phyloP scores from a whole-genome alignment of 176 grass and related monocot species.

The Alopecurus myosuroides region DNA sequence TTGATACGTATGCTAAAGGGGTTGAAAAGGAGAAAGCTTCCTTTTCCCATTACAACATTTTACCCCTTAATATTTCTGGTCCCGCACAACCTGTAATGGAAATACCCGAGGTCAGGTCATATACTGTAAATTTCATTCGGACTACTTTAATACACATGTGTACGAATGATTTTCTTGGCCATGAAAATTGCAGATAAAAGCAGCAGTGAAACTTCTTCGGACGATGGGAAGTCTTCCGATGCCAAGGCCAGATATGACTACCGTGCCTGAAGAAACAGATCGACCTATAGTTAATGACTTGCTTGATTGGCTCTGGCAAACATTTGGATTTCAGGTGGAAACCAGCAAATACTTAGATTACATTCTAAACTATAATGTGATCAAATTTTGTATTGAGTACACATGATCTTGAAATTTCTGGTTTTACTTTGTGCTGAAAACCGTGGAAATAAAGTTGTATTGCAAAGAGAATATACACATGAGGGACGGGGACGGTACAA shows the following conservation, averaged over 20 bases:
- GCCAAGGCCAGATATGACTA: slow-evolving; percentile 27
- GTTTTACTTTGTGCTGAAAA: background rate
- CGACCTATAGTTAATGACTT: slow-evolving; percentile 43
- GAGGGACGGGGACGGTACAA: background rate
- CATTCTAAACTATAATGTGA: background rate
- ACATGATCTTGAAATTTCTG: background rate
- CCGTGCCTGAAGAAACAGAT: background rate
- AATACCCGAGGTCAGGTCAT: slow-evolving; percentile 83
- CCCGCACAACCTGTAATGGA: slow-evolving; percentile 65
- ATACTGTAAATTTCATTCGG: slow-evolving; percentile 6
- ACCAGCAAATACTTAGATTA: background rate
- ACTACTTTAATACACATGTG: background rate
- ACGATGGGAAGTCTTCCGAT: slow-evolving; percentile 30
- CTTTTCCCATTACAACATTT: slow-evolving; percentile 87
- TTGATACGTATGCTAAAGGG: slow-evolving; percentile 39
- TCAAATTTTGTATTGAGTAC: background rate
- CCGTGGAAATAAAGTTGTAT: background rate
- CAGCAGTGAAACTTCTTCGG: slow-evolving; percentile 56
- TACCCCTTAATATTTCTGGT: slow-evolving; percentile 76
- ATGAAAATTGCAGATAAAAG: slow-evolving; percentile 61
- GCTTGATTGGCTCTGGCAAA: slow-evolving; percentile 82
- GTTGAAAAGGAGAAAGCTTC: slow-evolving; percentile 70
- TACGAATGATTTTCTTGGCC: background rate
- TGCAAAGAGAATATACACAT: background rate
- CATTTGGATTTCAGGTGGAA: slow-evolving; percentile 93